These are phyloP conservation scores for Dryadomyces sulphureus DNA, from an alignment of 2,329 filamentous ascomycete genomes.

Conservation along the genomic window DNA sequence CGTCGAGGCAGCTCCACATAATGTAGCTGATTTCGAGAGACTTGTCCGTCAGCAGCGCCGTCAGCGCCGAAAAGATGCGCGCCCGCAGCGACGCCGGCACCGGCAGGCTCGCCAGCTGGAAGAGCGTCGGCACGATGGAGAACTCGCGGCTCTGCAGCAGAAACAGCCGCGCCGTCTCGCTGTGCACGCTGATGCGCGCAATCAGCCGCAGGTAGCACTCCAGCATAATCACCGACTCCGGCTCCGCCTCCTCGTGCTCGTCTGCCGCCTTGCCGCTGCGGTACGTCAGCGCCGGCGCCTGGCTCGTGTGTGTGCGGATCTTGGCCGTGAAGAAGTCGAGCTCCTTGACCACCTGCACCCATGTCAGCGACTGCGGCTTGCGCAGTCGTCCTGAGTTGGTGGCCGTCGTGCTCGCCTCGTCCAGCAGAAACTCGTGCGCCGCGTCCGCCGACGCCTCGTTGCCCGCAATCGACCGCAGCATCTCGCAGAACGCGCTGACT, in stretches of 20 bases:
- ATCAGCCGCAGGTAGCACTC: constrained; percentile 86
- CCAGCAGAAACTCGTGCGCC: constrained; percentile 78
- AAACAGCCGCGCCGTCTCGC: constrained; percentile 55
- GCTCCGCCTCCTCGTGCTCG: constrained; percentile 64
- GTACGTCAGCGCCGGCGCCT: constrained; percentile 36
- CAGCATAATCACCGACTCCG: constrained; percentile 91
- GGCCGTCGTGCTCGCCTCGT: constrained; percentile 56
- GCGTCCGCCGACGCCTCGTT: constrained; percentile 70
- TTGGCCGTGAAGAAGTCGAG: constrained; percentile 70
- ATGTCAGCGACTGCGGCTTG: constrained; percentile 73
- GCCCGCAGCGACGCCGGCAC: constrained; percentile 68
- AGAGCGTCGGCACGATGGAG: constrained; percentile 57
- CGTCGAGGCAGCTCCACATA: constrained; percentile 71
- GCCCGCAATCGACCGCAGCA: constrained; percentile 77
- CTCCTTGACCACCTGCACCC: constrained; percentile 85
- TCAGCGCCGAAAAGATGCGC: constrained; percentile 67
- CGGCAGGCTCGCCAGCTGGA: constrained; percentile 63
- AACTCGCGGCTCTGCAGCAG: constrained; percentile 47
- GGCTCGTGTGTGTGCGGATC: constrained; percentile 55
- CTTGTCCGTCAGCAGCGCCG: constrained; percentile 63
- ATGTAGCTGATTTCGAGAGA: constrained; percentile 48
- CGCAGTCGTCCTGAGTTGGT: constrained; percentile 61
- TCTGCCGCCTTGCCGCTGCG: constrained; percentile 45
- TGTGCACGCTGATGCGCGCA: constrained; percentile 65
- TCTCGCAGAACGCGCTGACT: constrained; percentile 91